A percentile compares a stretch with the other conserved stretches of the same genome.
phyloP scores from a whole-genome alignment of 2,329 filamentous ascomycete species.

The Chaetomiaceae sp. region DNA sequence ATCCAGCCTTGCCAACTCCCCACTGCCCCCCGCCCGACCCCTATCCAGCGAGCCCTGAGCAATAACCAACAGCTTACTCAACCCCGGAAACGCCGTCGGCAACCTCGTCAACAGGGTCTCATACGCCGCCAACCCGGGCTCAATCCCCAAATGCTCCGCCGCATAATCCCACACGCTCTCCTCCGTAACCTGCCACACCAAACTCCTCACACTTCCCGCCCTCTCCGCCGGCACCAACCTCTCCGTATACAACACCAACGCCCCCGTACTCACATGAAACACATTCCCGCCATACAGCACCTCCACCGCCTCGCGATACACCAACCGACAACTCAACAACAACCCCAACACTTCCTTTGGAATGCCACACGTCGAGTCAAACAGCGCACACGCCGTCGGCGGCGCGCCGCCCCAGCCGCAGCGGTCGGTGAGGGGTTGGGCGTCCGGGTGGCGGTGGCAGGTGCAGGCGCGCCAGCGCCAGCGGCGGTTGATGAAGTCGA shows the following conservation, averaged over 20 bases:
- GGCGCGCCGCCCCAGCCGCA: slow-evolving; percentile 13
- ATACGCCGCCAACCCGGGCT: slow-evolving; percentile 7
- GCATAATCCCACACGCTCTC: slow-evolving; percentile 12
- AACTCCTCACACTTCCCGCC: neutral
- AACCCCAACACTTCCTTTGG: slow-evolving; percentile 4
- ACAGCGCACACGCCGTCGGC: slow-evolving; percentile 10
- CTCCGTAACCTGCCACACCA: slow-evolving; percentile 5
- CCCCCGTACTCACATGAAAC: slow-evolving; percentile 14
- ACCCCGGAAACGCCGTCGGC: slow-evolving; percentile 10
- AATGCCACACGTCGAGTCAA: slow-evolving; percentile 3
- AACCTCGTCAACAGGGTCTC: slow-evolving; percentile 1
- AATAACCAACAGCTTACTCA: slow-evolving; percentile 4
- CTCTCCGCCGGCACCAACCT: slow-evolving; percentile 2
- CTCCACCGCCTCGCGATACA: slow-evolving; percentile 14
- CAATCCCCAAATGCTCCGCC: slow-evolving; percentile 11
- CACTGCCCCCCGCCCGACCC: neutral
- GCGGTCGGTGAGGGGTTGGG: slow-evolving; percentile 1
- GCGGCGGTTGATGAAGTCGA: neutral
- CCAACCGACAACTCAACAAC: slow-evolving; percentile 6
- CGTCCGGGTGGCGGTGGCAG: slow-evolving; percentile 17
- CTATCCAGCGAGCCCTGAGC: neutral
- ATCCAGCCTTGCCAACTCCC: neutral
- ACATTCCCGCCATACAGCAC: slow-evolving; percentile 16
- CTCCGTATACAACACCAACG: slow-evolving; percentile 8
- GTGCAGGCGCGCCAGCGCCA: slow-evolving; percentile 18